Evolutionary conservation across 2,329 filamentous ascomycete species (phyloP).

Genomic region (Talaromyces verruculosus): DNA sequence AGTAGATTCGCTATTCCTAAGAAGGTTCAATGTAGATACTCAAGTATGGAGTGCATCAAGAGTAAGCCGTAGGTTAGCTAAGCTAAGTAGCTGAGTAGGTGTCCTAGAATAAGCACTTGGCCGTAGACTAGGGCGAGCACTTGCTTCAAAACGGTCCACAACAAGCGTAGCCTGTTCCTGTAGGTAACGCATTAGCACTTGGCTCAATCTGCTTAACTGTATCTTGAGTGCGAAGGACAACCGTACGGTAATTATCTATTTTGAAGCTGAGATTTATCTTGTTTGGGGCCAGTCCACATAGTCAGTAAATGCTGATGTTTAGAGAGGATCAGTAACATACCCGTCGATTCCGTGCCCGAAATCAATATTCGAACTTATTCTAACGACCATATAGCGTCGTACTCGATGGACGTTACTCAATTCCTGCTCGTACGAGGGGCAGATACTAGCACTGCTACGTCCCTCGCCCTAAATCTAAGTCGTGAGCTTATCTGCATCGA

Average conservation of each 20-base stretch:
- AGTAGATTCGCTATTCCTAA: background rate
- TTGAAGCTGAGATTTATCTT: background rate
- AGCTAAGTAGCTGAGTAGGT: background rate
- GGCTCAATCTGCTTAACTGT: background rate
- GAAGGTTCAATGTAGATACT: background rate
- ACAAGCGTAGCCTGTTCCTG: conserved; percentile 4
- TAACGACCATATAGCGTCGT: background rate
- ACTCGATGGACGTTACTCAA: background rate
- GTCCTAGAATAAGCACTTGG: background rate
- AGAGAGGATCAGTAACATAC: background rate
- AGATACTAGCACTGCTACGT: conserved; percentile 8
- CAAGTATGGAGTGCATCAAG: background rate
- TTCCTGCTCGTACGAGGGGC: background rate
- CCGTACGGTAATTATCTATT: background rate
- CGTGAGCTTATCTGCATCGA: conserved; percentile 6
- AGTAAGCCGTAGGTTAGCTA: background rate
- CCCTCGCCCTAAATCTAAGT: background rate
- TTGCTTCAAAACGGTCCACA: conserved; percentile 1
- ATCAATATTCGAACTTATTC: background rate
- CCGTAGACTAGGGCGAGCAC: background rate
- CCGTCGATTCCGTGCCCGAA: background rate
- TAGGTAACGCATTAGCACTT: background rate
- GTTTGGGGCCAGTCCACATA: background rate
- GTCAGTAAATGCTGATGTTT: background rate
- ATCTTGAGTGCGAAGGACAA: background rate